Base-by-base conservation (phyloP, 208 protist genomes). In the Herpetomonas tarakana region DNA sequence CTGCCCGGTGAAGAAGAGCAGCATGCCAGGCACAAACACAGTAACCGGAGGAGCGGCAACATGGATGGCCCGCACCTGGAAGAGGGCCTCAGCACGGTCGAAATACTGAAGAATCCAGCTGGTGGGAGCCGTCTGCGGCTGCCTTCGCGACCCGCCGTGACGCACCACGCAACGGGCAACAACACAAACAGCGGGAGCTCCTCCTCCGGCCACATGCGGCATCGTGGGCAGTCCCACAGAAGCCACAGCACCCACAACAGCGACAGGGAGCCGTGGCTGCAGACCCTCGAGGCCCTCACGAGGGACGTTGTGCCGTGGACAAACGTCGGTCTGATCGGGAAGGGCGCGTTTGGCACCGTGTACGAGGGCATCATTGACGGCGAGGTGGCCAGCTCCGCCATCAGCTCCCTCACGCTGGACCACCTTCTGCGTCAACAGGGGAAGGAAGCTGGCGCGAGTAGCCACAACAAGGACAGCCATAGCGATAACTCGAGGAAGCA, bases 321-420 rank as follows among this genome's bases (percentile, higher is more conserved):
- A 12, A 44, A 65, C 39, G 46, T 67, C 6, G 63, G 61, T 26
- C 57, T 72, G 24, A 81, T 81, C 26, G 74, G 74, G 4, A 69
- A 69, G 18, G 74, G 74, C 28, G 69, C 74, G 21, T 81, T 65
- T 21, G 74, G 69, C 24, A 65, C 60, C 25, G 74, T 81, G 12
- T 81, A 73, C 51, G 74, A 81, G 41, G 74, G 74, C 44, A 65
- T 81, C 24, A 62, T 81, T 11, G 65, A 81, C 30, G 62, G 70
- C 51, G 29, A 39, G 24, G 35, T 14, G 9, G 14, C 9, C 35
- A 41, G 35, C 35, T 6, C 35, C 9, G 35, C 14, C 9, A 14
- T 41, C 14, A 18, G 9, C 35, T 14, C 35, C 9, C 35, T 18
- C 6, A 18, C 35, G 9, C 35, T 41, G 35, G 35, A 6, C 35